Evolutionary conservation across 2,329 filamentous ascomycete genomes (phyloP), one percentile per base, ranked within the genome.

Genomic region (Huntiella savannae): DNA sequence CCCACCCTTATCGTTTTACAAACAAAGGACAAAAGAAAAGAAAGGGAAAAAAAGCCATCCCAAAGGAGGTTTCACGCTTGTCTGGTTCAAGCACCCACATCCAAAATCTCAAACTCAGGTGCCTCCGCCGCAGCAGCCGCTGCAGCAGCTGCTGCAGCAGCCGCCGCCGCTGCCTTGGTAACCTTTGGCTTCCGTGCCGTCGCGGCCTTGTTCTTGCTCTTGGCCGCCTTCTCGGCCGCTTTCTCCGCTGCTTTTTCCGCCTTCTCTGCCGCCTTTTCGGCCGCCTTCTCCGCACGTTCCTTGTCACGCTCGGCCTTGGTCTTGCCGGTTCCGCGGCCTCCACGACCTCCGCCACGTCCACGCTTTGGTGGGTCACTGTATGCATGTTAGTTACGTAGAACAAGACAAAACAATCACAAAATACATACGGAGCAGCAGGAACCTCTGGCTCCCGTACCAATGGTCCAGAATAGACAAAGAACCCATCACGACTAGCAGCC

Each of bases 401-500:
- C 40, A 36, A 35, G 12, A 34, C 11, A 32, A 15, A 33, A 44
- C 19, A 33, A 39, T 48, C 40, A 19, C 11, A 33, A 34, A 16
- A 10, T 28, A 68, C 69, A 52, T 69, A 73, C 69, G 65, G 66
- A 48, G 62, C 59, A 53, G 66, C 62, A 33, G 71, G 70, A 62
- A 91, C 88, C 63, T 93, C 82, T 16, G 79, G 82, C 61, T 93
- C 86, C 4, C 82, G 82, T 16, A 96, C 74, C 40, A 98, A 67
- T 6, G 88, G 88, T 3, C 91, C 91, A 50, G 84, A 92, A 62
- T 95, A 98, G 1, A 98, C 91, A 59, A 96, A 98, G 66, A 96
- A 98, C 1, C 91, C 91, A 58, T 96, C 91, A 54, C 88, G 84
- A 53, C 84, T 88, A 40, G 91, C 87, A 4, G 88, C 86, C 5